Evolutionary conservation across 352 stramenopile genomes (phyloP).

Genomic region (Pythium grandisporangium): DNA sequence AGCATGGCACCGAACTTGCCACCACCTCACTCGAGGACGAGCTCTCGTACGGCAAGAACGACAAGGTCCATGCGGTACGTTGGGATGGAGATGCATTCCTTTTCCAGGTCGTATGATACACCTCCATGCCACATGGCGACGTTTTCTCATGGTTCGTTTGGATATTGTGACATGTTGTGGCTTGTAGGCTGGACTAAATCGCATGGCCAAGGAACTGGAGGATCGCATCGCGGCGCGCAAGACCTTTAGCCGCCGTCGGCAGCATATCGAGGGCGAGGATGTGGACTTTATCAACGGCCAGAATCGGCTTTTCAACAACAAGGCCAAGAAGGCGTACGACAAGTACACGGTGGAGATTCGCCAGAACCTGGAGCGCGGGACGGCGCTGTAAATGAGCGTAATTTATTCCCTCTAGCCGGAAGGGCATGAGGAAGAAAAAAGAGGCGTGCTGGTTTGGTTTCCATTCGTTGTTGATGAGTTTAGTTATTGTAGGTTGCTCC

Average conservation of each 20-base stretch:
- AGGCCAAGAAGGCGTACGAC: conserved; percentile 94
- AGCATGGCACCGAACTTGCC: conserved; percentile 2
- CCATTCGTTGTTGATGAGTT: too few species aligned
- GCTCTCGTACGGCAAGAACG: conserved; percentile 53
- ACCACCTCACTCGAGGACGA: conserved; percentile 31
- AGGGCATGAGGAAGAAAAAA: too few species aligned
- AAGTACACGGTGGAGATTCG: conserved; percentile 97
- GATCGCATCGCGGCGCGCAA: conserved; percentile 61
- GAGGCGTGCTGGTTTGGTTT: too few species aligned
- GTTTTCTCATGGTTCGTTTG: background rate
- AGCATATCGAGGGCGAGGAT: conserved; percentile 84
- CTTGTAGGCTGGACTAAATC: conserved; percentile 44
- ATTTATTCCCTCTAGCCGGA: conserved; percentile 18
- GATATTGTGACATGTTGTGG: too few species aligned
- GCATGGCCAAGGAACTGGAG: conserved; percentile 67
- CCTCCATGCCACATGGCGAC: background rate
- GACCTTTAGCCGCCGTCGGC: conserved; percentile 67
- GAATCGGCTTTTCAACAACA: conserved; percentile 98
- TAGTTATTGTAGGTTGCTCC: too few species aligned
- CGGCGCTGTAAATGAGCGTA: conserved; percentile 79
- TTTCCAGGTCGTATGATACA: conserved; percentile 2
- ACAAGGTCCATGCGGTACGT: conserved; percentile 39
- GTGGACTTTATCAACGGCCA: conserved; percentile 98
- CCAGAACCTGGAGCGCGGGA: conserved; percentile 97
- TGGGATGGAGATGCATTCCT: background rate